Base-by-base conservation (phyloP, 257 asterid species). In the Rauvolfia tetraphylla region DNA sequence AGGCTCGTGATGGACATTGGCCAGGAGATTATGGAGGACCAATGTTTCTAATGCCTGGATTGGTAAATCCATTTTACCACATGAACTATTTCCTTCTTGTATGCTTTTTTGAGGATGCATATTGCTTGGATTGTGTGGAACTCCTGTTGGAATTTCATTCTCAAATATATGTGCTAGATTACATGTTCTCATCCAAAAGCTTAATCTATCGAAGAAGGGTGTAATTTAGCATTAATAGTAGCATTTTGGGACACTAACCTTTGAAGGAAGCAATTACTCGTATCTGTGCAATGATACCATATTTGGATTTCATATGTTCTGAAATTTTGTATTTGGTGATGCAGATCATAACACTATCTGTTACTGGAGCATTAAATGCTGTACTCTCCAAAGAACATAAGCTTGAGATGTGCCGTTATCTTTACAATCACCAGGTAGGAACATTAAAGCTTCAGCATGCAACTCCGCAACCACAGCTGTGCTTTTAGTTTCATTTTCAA, bases 1-100 rank as follows among this genome's bases (percentile, higher is more conserved):
- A 93, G 86, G 92, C 92, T 79, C 79, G 79, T 41, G 99, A 95
- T 79, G 99, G 99, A 75, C 97, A 95, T 46, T 95, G 99, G 99
- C 84, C 98, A 18, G 99, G 99, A 75, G 99, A 95, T 82, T 95
- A 91, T 84, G 99, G 98, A 72, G 99, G 99, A 36, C 97, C 99
- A 12, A 91, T 91, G 97, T 95, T 95, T 88, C 89, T 95, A 82
- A 75, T 95, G 91, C 98, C 99, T 76, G 99, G 99, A 79, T 66
- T 95, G 96, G 99, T 95, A 80, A 84, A 89, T 83, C 78, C 12
- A 61, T 56, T 76, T 54, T 71, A 36, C 31, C 71, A 34, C 33
- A 31, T 44, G 53, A 48, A 33, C 57, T 59, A 42, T 18, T 59
- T 51, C 9, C 69, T 66, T 36, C 10, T 65, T 42, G 7, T 41